Conservation (phyloP, 139 green algal species). For the Spirogloea muscicola region DNA sequence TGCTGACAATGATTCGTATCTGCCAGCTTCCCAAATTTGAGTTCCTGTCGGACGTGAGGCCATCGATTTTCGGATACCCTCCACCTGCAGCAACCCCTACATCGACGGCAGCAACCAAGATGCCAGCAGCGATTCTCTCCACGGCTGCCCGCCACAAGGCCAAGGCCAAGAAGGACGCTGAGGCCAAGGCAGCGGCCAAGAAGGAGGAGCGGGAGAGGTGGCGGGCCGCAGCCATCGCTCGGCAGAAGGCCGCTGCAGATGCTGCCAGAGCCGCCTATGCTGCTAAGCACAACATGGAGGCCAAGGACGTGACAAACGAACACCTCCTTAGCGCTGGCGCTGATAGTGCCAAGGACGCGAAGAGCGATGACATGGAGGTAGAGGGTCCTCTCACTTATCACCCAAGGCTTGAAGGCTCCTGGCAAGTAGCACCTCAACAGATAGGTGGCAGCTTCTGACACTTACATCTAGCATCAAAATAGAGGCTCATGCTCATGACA, state of each 20-base stretch:
- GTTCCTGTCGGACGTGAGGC: constrained; percentile 58
- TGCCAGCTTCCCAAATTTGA: constrained; percentile 70
- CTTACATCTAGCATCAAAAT: too few species aligned
- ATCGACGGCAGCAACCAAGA: constrained; percentile 68
- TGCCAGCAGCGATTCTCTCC: constrained; percentile 89
- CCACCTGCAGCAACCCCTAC: constrained; percentile 59
- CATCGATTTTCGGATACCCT: constrained; percentile 86
- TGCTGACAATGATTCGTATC: too few species aligned
- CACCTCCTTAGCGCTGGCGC: too few species aligned
- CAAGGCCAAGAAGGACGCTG: constrained; percentile 57
- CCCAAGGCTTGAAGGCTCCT: too few species aligned
- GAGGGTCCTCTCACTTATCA: too few species aligned
- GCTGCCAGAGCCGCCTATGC: constrained; percentile 2
- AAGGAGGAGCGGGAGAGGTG: constrained; percentile 43
- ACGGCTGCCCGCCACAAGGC: constrained; percentile 74
- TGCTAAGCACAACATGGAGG: not conserved
- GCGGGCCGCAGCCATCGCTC: constrained; percentile 30
- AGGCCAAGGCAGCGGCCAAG: constrained; percentile 29
- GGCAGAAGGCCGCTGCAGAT: constrained; percentile 15
- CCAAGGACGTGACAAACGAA: too few species aligned
- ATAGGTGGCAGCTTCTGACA: too few species aligned
- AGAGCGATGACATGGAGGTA: constrained; percentile 43
- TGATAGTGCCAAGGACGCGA: too few species aligned
- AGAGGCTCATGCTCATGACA: too few species aligned
- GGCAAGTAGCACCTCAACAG: too few species aligned